Percentiles rank a stretch among this genome's conserved stretches.
Evolutionary conservation across 2,329 filamentous ascomycete genomes (phyloP).

Genomic region (Paracamarosporium sp.): DNA sequence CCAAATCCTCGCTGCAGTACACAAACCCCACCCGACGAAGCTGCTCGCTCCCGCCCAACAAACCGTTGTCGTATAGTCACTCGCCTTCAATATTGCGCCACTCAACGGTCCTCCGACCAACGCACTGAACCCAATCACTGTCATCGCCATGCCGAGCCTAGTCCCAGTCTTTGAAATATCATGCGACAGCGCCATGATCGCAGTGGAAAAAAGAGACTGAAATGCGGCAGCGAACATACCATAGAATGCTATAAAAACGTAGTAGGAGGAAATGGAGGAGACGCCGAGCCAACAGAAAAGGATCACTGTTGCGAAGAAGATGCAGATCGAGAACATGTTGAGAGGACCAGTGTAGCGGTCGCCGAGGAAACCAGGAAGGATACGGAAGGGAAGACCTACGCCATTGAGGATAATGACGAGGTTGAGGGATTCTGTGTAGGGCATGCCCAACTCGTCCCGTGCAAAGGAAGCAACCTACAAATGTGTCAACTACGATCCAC

Average conservation of each 20-base stretch:
- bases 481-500: neutral
- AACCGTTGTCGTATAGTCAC: conserved; percentile 33
- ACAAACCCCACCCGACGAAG: conserved; percentile 20
- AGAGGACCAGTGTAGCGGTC: conserved; percentile 63
- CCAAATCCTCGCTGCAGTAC: conserved; percentile 22
- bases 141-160: conserved; percentile 61
- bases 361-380: conserved; percentile 62
- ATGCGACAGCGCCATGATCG: conserved; percentile 45
- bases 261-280: conserved; percentile 57
- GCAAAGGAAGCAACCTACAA: conserved; percentile 47
- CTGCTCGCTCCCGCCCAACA: conserved; percentile 29
- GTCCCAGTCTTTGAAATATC: conserved; percentile 47
- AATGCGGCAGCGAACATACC: conserved; percentile 63
- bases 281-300: conserved; percentile 68
- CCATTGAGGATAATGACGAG: conserved; percentile 65
- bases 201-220: conserved; percentile 48
- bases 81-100: conserved; percentile 57
- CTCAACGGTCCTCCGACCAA: conserved; percentile 61
- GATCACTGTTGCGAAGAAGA: conserved; percentile 51
- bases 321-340: conserved; percentile 65
- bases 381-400: conserved; percentile 60
- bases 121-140: conserved; percentile 56
- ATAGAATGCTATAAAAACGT: conserved; percentile 68
- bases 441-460: conserved; percentile 52
- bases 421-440: conserved; percentile 58